Percentiles rank a stretch among this genome's conserved stretches.
Conservation (phyloP, 768 basidiomycete genomes). For the Rickenella mellea region DNA sequence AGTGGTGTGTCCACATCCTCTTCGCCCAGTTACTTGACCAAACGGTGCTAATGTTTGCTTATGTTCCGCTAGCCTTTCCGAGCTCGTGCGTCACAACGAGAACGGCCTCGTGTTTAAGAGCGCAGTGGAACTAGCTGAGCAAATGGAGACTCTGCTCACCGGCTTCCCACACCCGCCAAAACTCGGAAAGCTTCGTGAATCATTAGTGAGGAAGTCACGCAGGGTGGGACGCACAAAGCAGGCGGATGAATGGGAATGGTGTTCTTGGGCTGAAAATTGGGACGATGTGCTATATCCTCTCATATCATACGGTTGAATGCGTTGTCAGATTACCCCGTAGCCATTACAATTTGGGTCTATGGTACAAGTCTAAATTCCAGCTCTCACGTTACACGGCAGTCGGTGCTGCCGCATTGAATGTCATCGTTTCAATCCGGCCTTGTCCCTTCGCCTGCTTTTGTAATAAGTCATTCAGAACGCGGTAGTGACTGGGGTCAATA, state of each 20-base stretch:
- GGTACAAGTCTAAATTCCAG: background rate
- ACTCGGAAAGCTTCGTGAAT: conserved; percentile 43
- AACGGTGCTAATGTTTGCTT: background rate
- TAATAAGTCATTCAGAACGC: conserved; percentile 78
- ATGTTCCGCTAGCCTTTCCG: conserved; percentile 71
- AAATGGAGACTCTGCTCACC: conserved; percentile 54
- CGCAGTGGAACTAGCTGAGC: conserved; percentile 57
- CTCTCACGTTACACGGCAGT: background rate
- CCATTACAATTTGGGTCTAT: background rate
- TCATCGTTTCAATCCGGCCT: conserved; percentile 77
- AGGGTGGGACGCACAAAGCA: conserved; percentile 5
- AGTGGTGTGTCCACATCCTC: conserved; percentile 46
- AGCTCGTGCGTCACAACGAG: conserved; percentile 75
- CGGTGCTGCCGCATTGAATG: conserved; percentile 53
- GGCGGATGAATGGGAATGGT: conserved; percentile 45
- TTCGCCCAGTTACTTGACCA: background rate
- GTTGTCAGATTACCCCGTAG: background rate
- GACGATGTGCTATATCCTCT: conserved; percentile 54
- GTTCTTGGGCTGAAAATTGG: conserved; percentile 86
- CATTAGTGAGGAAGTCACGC: too few relatives aligned
- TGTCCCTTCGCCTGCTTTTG: conserved; percentile 84
- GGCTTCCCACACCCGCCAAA: conserved; percentile 49
- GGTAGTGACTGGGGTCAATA: conserved; percentile 90
- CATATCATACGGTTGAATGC: conserved; percentile 22
- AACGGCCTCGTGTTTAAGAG: conserved; percentile 78